Conservation (phyloP, 371 early-diverging fungal genomes). For the Saksenaea vasiformis region DNA sequence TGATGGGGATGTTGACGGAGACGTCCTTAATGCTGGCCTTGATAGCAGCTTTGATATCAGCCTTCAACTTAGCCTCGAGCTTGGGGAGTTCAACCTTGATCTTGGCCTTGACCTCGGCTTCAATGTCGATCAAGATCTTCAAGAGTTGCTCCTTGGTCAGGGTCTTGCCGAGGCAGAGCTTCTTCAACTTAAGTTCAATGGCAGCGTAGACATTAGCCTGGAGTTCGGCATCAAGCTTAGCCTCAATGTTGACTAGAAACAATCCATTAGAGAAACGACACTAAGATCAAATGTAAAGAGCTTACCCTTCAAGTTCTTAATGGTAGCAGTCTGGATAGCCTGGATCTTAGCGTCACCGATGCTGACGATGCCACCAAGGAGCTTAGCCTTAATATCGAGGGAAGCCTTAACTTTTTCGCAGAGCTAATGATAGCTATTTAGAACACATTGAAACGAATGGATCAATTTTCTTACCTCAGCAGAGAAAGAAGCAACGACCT, state of each 20-base stretch:
- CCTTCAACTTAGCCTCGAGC: slow-evolving; percentile 16
- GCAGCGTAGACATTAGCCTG: slow-evolving; percentile 20
- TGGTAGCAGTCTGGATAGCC: not conserved
- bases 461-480: slow-evolving; percentile 19
- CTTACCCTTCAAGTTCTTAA: not conserved
- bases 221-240: slow-evolving; percentile 16
- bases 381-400: not conserved
- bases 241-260: slow-evolving; percentile 17
- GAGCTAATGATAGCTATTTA: not conserved
- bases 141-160: slow-evolving; percentile 22
- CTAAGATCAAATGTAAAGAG: not conserved
- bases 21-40: slow-evolving; percentile 22
- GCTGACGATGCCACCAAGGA: not conserved
- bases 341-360: not conserved
- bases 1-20: slow-evolving; percentile 19
- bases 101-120: slow-evolving; percentile 21
- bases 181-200: slow-evolving; percentile 12
- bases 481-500: slow-evolving; percentile 8
- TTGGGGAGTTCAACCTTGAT: slow-evolving; percentile 27
- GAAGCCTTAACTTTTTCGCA: slow-evolving; percentile 3
- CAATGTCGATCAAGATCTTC: slow-evolving; percentile 20
- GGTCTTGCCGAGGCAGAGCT: slow-evolving; percentile 7
- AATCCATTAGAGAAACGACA: not conserved
- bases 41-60: slow-evolving; percentile 17
- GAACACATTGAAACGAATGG: not conserved